Evolutionary conservation across 2,329 filamentous ascomycete genomes (phyloP), one percentile per base, ranked within the genome.

Genomic region (Phyllosticta citriasiana): DNA sequence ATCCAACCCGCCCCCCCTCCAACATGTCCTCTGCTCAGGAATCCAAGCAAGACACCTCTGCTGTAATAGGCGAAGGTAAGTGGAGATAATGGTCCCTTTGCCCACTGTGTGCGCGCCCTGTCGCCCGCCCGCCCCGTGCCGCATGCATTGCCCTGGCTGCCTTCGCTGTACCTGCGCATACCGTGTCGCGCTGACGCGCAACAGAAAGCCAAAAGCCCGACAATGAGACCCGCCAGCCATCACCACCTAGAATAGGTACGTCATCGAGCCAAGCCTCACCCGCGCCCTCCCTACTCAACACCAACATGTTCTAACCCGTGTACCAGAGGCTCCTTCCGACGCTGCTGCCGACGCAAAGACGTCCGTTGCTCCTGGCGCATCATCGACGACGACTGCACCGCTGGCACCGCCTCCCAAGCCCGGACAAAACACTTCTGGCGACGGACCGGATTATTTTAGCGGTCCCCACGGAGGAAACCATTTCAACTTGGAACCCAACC

Each of bases 401-500:
- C 74, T 85, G 74, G 71, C 79, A 72, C 78, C 79, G 67, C 79
- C 79, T 63, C 79, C 79, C 33, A 78, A 77, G 65, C 78, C 78
- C 50, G 68, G 70, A 57, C 70, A 73, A 50, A 65, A 63, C 62
- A 66, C 69, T 64, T 27, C 59, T 25, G 54, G 47, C 30, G 59
- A 61, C 52, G 56, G 56, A 55, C 73, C 73, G 59, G 79, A 81
- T 67, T 81, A 82, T 69, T 82, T 82, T 70, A 77, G 76, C 65
- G 74, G 66, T 55, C 70, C 74, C 57, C 76, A 78, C 67, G 69
- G 66, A 61, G 69, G 68, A 33, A 70, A 65, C n/a, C 77, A 79
- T 64, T 77, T 91, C 72, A 87, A 84, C 68, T 83, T 88, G 73
- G 94, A 97, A 79, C 91, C 91, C 63, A 97, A 99, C 75, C 93